Percentiles rank a stretch among this genome's conserved stretches.
These are phyloP conservation scores for Lichenothelia convexa DNA, from an alignment of 495 filamentous ascomycete genomes.

Conservation along the genomic window DNA sequence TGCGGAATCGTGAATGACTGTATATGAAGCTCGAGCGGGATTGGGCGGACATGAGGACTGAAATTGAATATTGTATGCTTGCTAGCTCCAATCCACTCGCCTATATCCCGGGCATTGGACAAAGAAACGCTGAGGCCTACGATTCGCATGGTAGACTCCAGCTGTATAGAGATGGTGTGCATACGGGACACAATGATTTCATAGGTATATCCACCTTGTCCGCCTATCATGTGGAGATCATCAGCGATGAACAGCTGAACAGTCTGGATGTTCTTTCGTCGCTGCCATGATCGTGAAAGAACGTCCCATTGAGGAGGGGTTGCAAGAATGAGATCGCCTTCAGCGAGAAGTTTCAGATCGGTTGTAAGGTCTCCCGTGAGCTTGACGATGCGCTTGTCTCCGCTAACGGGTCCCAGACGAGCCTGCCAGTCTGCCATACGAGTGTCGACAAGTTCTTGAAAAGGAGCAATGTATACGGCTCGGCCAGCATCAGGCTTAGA, in stretches of 20 bases:
- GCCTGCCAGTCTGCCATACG: constrained; percentile 67
- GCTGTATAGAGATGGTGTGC: constrained; percentile 87
- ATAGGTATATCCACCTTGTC: constrained; percentile 74
- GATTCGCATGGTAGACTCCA: constrained; percentile 68
- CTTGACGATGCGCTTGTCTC: constrained; percentile 86
- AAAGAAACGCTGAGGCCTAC: constrained; percentile 84
- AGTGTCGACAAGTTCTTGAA: constrained; percentile 80
- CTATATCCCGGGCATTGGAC: constrained; percentile 80
- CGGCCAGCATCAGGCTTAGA: constrained; percentile 46
- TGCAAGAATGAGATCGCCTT: constrained; percentile 78
- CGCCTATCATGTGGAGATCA: constrained; percentile 91
- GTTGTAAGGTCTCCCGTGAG: constrained; percentile 84
- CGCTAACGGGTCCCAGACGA: constrained; percentile 49
- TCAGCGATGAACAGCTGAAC: constrained; percentile 90
- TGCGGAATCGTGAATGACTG: constrained; percentile 93
- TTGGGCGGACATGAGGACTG: constrained; percentile 71
- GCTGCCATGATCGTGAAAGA: constrained; percentile 86
- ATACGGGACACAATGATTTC: constrained; percentile 93
- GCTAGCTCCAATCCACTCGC: constrained; percentile 97
- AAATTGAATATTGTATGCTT: constrained; percentile 99
- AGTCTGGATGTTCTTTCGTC: constrained; percentile 82
- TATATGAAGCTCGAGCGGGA: constrained; percentile 83
- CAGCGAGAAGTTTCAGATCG: constrained; percentile 76
- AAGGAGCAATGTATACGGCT: constrained; percentile 88
- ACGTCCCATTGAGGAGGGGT: constrained; percentile 93